A percentile compares a stretch with the other conserved stretches of the same genome.
Evolutionary conservation across 2,329 filamentous ascomycete species (phyloP).

Genomic region (Fusarium albosuccineum): DNA sequence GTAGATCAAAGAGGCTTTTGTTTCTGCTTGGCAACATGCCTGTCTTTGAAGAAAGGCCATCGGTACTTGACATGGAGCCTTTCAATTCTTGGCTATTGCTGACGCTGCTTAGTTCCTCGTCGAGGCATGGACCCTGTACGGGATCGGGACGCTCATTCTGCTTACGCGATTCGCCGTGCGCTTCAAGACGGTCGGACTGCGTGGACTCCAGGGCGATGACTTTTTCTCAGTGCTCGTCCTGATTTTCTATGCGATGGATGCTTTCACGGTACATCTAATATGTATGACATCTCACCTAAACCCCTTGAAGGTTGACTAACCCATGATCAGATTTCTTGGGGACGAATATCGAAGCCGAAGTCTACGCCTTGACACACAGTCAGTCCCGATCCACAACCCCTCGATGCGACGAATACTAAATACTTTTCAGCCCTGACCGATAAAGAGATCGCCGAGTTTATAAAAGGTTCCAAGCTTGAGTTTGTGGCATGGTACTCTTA

Average conservation of each 20-base stretch:
- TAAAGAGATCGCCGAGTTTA: slow-evolving; percentile 46
- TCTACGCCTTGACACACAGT: slow-evolving; percentile 7
- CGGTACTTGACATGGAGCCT: background rate
- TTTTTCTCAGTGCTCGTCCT: slow-evolving; percentile 52
- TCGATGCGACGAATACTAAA: background rate
- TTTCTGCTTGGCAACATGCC: slow-evolving; percentile 13
- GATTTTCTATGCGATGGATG: slow-evolving; percentile 52
- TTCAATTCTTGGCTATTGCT: background rate
- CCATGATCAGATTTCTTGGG: slow-evolving; percentile 31
- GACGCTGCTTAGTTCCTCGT: slow-evolving; percentile 41
- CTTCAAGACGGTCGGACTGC: slow-evolving; percentile 53
- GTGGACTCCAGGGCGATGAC: slow-evolving; percentile 56
- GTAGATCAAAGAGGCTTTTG: too few species aligned
- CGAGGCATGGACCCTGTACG: slow-evolving; percentile 51
- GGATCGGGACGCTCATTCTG: slow-evolving; percentile 49
- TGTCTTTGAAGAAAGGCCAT: slow-evolving; percentile 13
- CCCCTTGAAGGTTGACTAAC: background rate
- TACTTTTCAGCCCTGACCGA: slow-evolving; percentile 37
- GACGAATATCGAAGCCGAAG: slow-evolving; percentile 40
- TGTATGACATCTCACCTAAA: slow-evolving; percentile 27
- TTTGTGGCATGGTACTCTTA: slow-evolving; percentile 57
- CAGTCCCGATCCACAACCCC: background rate
- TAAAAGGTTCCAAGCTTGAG: slow-evolving; percentile 53
- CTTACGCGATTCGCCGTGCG: slow-evolving; percentile 52
- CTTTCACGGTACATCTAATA: slow-evolving; percentile 51